A percentile compares a stretch with the other conserved stretches of the same genome.
phyloP scores from a whole-genome alignment of 1,284 basidiomycete genomes.

The Ganoderma lucidum region DNA sequence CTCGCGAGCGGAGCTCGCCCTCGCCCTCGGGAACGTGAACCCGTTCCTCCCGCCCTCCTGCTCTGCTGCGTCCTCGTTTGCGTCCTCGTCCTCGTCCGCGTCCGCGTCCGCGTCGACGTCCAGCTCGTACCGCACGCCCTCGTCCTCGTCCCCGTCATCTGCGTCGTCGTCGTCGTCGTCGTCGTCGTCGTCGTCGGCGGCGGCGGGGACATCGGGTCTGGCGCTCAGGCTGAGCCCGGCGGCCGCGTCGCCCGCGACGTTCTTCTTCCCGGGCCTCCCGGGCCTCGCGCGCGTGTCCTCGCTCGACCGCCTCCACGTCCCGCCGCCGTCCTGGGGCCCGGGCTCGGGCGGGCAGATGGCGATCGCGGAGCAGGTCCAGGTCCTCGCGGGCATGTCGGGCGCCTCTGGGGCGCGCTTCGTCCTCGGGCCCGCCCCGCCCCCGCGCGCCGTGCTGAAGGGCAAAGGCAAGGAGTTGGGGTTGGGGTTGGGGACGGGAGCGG shows the following conservation, averaged over 20 bases:
- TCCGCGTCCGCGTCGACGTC: neutral
- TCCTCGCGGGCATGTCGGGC: conserved; percentile 1
- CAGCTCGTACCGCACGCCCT: neutral
- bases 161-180: neutral
- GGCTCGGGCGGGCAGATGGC: neutral
- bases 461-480: neutral
- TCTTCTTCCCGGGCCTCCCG: conserved; percentile 7
- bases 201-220: neutral
- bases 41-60: neutral
- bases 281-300: neutral
- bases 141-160: neutral
- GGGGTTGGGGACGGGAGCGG: neutral
- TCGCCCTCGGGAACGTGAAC: neutral
- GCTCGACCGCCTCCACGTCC: conserved; percentile 5
- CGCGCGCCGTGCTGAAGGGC: neutral
- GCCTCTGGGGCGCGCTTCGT: conserved; percentile 1
- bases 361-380: neutral
- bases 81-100: neutral
- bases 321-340: neutral
- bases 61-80: neutral
- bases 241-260: neutral
- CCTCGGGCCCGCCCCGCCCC: neutral
- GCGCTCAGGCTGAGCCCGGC: conserved; percentile 1
- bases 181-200: neutral
- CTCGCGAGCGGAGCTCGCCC: no score